Conservation (phyloP, 306 rosid genomes). For the Hylodesmum podocarpum region DNA sequence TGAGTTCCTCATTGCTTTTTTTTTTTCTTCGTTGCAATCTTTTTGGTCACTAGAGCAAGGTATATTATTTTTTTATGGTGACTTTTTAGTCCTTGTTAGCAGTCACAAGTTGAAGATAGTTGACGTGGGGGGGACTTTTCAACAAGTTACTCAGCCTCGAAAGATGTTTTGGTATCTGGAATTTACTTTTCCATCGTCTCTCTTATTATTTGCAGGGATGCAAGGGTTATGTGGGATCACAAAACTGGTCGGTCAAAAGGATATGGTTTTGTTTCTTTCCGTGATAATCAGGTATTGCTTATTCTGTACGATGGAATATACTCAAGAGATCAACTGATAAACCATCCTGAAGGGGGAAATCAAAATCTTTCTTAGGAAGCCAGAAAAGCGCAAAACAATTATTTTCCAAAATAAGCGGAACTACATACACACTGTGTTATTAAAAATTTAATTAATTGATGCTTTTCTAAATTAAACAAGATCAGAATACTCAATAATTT, state of each 20-base stretch:
- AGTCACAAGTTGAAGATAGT: slow-evolving; percentile 30
- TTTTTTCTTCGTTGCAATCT: slow-evolving; percentile 10
- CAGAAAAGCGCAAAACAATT: background rate
- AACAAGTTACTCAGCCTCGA: slow-evolving; percentile 10
- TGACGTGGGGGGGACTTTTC: slow-evolving; percentile 35
- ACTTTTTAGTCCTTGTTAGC: slow-evolving; percentile 27
- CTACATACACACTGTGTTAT: background rate
- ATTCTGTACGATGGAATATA: slow-evolving; percentile 23
- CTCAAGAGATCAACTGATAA: slow-evolving; percentile 3
- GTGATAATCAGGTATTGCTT: slow-evolving; percentile 63
- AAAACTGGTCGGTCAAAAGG: slow-evolving; percentile 72
- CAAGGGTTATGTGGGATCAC: slow-evolving; percentile 74
- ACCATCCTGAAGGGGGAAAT: background rate
- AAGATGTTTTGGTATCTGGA: slow-evolving; percentile 33
- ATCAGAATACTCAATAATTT: background rate
- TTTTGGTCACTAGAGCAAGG: slow-evolving; percentile 35
- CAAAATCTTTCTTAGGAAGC: background rate
- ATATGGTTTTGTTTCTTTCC: slow-evolving; percentile 67
- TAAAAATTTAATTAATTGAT: slow-evolving; percentile 1
- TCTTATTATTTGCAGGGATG: slow-evolving; percentile 51
- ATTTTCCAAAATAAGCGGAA: background rate
- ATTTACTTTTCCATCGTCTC: slow-evolving; percentile 23
- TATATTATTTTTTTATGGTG: slow-evolving; percentile 29
- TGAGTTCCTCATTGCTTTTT: slow-evolving; percentile 65
- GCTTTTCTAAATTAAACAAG: slow-evolving; percentile 2